Evolutionary conservation across 176 grass and related monocot genomes (phyloP).

Genomic region (Oryza meyeriana): DNA sequence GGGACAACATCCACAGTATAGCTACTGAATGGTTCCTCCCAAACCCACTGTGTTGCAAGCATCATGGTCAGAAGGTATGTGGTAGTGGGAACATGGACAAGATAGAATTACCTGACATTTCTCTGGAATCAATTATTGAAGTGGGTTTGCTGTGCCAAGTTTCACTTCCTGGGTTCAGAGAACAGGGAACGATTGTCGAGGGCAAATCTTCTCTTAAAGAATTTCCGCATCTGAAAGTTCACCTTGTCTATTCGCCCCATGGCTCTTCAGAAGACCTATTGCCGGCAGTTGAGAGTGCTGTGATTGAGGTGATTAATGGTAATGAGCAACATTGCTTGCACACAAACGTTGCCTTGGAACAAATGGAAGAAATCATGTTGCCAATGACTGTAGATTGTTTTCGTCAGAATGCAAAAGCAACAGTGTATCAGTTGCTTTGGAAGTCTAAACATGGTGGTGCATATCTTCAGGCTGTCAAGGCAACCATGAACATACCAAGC

Average conservation of each 20-base stretch:
- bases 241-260: neutral
- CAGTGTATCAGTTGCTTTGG: neutral
- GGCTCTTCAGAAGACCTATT: neutral
- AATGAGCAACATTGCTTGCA: neutral
- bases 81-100: neutral
- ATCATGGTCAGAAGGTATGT: neutral
- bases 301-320: neutral
- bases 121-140: neutral
- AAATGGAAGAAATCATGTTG: neutral
- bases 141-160: too few species aligned
- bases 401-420: neutral
- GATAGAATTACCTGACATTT: neutral
- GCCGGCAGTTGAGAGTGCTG: neutral
- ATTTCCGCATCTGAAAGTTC: neutral
- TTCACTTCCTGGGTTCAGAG: too few species aligned
- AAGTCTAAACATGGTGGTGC: neutral
- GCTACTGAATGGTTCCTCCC: neutral
- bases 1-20: neutral
- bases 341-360: neutral
- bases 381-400: neutral
- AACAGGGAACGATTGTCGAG: neutral
- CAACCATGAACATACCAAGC: neutral
- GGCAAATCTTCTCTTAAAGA: neutral
- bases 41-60: constrained; percentile 27
- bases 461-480: neutral